Base-by-base conservation (phyloP, 1,284 basidiomycete species). In the Cryptococcus depauperatus region DNA sequence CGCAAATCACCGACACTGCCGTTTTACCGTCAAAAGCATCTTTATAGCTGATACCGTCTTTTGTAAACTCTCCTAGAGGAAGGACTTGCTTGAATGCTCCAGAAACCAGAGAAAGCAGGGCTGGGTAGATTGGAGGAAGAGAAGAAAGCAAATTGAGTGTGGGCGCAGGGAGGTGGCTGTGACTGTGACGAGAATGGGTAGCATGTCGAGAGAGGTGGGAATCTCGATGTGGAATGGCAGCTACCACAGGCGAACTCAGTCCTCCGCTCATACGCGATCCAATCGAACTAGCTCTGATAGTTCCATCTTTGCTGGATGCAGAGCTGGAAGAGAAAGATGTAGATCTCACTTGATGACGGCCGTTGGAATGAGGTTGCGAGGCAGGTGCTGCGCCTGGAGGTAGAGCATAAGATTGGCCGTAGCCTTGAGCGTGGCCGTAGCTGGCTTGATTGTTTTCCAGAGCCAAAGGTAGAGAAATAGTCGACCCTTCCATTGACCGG, bases 11-110 rank as follows among this genome's bases (percentile, higher is more conserved):
- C 70, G 93, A 87, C 25, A 99, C 93, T 0, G 95, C 95, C 62
- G 95, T 88, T 14, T 90, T 82, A 2, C 95, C 95, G 65, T 97
- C 92, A 61, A 99, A 99, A 1, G 90, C 81, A 60, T 93, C 87
- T 60, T 86, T 90, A 75, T 98, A 98, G 4, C 89, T 88, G 55
- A 98, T 78, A 0, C 90, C 93, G 62, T 98, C 91, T 69, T 98
- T 98, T 65, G 85, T 73, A 33, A 85, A 78, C 66, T 97, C 92
- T 9, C 77, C 66, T 22, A 91, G 74, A 8, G 75, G 64, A 61
- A 98, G 81, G 37, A 88, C 81, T 50, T 84, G 78, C 46, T 83
- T 83, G 75, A 99, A 96, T 3, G 90, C 88, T 52, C 89, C 86
- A 1, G 93, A 91, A 9, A 99, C 91, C 43, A 83, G 83, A 25